Percentiles rank a stretch among this genome's conserved stretches.
Evolutionary conservation across 2,329 filamentous ascomycete genomes (phyloP).

Genomic region (Monosporascus sp.): DNA sequence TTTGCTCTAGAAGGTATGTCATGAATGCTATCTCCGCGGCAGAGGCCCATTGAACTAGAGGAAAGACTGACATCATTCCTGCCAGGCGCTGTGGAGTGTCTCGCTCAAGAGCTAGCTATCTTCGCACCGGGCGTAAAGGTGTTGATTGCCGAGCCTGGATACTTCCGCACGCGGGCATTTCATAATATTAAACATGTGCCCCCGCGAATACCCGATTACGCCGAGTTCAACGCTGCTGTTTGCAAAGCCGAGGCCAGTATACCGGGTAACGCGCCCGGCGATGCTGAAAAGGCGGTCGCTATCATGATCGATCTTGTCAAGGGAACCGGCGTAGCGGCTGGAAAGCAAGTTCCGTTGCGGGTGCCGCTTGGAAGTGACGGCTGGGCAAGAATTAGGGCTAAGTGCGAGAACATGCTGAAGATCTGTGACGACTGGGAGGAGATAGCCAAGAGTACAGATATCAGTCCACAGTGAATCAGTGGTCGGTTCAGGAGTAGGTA

Average conservation of each 20-base stretch:
- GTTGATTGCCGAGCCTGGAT: conserved; percentile 32
- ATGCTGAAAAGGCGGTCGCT: conserved; percentile 32
- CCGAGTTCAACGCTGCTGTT: conserved; percentile 26
- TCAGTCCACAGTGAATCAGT: background rate
- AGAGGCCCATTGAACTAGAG: background rate
- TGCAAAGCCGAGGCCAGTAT: conserved; percentile 22
- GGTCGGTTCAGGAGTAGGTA: too few species aligned
- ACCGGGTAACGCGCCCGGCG: conserved; percentile 19
- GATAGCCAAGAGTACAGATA: conserved; percentile 43
- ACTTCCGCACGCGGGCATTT: conserved; percentile 35
- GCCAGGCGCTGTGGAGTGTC: conserved; percentile 4
- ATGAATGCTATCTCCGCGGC: conserved; percentile 1
- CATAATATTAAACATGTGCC: conserved; percentile 27
- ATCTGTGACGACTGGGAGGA: conserved; percentile 46
- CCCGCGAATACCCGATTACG: conserved; percentile 20
- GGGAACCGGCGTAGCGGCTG: conserved; percentile 33
- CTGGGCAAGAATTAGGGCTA: conserved; percentile 40
- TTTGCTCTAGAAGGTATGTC: conserved; percentile 17
- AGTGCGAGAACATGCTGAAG: conserved; percentile 44
- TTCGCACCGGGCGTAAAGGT: conserved; percentile 25
- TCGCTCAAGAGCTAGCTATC: conserved; percentile 9
- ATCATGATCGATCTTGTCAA: conserved; percentile 51
- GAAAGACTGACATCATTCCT: background rate
- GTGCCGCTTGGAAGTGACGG: conserved; percentile 50
- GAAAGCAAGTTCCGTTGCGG: conserved; percentile 36